Evolutionary conservation across 2,329 filamentous ascomycete species (phyloP).

Genomic region (Neurospora crassa): DNA sequence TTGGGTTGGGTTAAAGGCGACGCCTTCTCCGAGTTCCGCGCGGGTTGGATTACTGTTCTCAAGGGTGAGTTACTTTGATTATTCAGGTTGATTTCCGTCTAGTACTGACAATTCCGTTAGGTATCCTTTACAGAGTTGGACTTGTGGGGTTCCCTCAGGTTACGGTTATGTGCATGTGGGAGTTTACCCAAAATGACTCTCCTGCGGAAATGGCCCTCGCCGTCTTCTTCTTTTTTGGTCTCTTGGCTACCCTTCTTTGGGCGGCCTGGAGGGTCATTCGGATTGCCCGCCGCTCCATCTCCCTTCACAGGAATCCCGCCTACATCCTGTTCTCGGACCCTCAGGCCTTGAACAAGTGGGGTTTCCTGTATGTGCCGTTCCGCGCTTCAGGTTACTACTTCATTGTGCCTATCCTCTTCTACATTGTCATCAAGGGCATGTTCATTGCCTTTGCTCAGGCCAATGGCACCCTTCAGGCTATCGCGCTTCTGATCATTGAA

Average conservation of each 20-base stretch:
- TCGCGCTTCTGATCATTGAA: conserved; percentile 78
- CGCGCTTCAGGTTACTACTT: conserved; percentile 94
- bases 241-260: conserved; percentile 71
- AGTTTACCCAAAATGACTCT: conserved; percentile 80
- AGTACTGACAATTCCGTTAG: background rate
- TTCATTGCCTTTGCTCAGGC: conserved; percentile 77
- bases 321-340: conserved; percentile 97
- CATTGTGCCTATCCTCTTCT: conserved; percentile 68
- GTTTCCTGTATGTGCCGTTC: conserved; percentile 95
- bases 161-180: conserved; percentile 84
- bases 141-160: conserved; percentile 90
- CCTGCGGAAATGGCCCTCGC: conserved; percentile 78
- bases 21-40: conserved; percentile 87
- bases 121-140: conserved; percentile 82
- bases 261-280: conserved; percentile 83
- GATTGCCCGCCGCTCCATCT: conserved; percentile 78
- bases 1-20: conserved; percentile 71
- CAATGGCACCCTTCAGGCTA: conserved; percentile 62
- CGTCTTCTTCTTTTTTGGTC: conserved; percentile 78
- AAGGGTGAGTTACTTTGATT: conserved; percentile 40
- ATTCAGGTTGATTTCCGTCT: background rate
- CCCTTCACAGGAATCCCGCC: conserved; percentile 90
- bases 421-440: conserved; percentile 79
- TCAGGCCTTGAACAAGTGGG: conserved; percentile 93
- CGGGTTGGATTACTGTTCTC: conserved; percentile 84